Conservation (phyloP, 345 rosid species). For the Eucalyptus shirleyi region DNA sequence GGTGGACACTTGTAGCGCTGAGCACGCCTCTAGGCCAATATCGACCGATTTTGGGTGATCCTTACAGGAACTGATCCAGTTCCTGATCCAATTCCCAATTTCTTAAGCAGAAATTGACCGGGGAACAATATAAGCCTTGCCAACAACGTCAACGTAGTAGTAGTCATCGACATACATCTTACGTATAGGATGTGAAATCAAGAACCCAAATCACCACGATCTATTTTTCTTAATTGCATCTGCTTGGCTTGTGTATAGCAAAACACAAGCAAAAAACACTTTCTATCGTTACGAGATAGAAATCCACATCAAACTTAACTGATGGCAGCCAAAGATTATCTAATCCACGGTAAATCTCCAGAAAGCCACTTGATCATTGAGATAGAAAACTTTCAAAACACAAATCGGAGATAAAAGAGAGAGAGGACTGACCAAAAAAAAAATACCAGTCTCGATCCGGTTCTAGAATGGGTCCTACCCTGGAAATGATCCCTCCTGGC, state of each 20-base stretch:
- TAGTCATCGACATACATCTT: background rate
- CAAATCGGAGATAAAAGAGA: background rate
- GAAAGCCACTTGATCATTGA: background rate
- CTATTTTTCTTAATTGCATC: background rate
- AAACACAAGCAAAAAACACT: background rate
- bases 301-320: background rate
- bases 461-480: background rate
- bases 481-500: background rate
- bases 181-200: background rate
- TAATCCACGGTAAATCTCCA: background rate
- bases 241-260: background rate
- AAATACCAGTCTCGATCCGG: no score
- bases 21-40: background rate
- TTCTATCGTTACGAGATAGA: background rate
- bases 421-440: background rate
- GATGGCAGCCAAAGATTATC: background rate
- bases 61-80: background rate
- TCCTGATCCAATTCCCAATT: background rate
- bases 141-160: background rate
- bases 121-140: background rate
- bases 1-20: background rate
- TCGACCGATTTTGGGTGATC: background rate
- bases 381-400: background rate
- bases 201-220: background rate
- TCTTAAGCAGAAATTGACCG: background rate